Evolutionary conservation across 768 basidiomycete species (phyloP), one percentile per base, ranked within the genome.

Genomic region (Mycena leptocephala): DNA sequence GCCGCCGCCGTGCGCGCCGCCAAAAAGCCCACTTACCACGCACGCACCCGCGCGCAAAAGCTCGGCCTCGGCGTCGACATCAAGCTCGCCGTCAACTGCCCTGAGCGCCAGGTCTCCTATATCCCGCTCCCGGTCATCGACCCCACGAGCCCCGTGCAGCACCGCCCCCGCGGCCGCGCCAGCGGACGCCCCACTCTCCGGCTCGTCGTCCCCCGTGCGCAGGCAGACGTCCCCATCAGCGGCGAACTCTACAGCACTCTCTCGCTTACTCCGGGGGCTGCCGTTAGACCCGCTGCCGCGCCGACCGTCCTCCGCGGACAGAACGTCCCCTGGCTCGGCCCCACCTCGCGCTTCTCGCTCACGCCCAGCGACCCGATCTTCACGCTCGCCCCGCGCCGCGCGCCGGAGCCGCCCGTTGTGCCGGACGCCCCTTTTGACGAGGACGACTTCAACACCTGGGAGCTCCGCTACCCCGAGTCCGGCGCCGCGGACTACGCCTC

Each of bases 11-110:
- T 85, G 30, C 90, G 91, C 62, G 77, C 76, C 28, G 73, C 83
- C 4, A 81, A 83, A 7, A 81, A 61, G 11, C 87, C 84, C 20
- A 89, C 89, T 0, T 77, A 86, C 74, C 90, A 89, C 78, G 92
- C 92, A 13, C 88, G 87, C 69, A 85, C 80, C n/a, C 88, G 84
- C 30, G 92, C 92, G 5, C 78, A 74, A 16, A 73, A 74, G 18
- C 86, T 89, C n/a, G 85, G 87, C 33, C 89, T 93, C 39, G 77
- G 72, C 8, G 83, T 93, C 61, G 85, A 90, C 82, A 86, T 88
- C 30, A 76, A 80, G 20, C 83, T 80, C 30, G 90, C 92, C 1
- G 81, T 84, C 46, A 79, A 80, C 22, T 89, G 88, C 67, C 86
- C 88, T 6, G 83, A 82, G 16, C 80, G 75, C 39, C 77, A 82